Evolutionary conservation across 805 yeast genomes (phyloP), one percentile per base, ranked within the genome.

Genomic region (Suhomyces canberraensis): DNA sequence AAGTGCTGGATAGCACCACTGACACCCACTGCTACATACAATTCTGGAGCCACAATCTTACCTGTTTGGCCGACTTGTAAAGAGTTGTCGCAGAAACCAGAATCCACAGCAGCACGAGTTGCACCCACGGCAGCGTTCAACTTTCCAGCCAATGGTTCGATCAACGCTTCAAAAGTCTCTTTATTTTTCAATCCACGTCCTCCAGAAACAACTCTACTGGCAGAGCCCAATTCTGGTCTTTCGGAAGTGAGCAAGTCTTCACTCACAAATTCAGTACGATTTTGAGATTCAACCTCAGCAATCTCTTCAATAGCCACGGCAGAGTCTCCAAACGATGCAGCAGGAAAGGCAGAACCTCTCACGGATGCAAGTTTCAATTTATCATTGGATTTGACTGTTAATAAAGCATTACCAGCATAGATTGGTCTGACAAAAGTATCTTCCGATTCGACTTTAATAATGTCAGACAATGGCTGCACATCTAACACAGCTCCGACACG

Each of bases 61-160:
- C 98, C 98, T 8, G 98, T 91, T 67, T 91, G 98, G 37, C 98
- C 98, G 44, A 91, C 90, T 66, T 91, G 98, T 51, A 91, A 74
- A 7, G 98, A 89, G 67, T 91, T 93, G 57, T 93, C 98, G 56
- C 95, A 89, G 60, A 78, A 89, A 0, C 97, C 98, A 30, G 95
- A 75, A 64, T 91, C 98, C 16, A 93, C 98, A 22, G 98, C 98
- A 14, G 97, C 98, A 61, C 98, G 81, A 6, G 96, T 87, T 3
- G 98, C 98, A 54, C 98, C 98, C 33, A 91, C 83, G 37, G 95
- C 98, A 2, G 98, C 98, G 39, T 80, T 76, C 41, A 91, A 67
- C 42, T 84, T 74, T 40, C 78, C 80, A 6, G 98, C 97, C 47
- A 91, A 70, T 35, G 98, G 98, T 49, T 74, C 78, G 36, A 93